A percentile compares a stretch with the other conserved stretches of the same genome.
phyloP scores from a whole-genome alignment of 2,329 filamentous ascomycete genomes.

The Fusarium papillatum region DNA sequence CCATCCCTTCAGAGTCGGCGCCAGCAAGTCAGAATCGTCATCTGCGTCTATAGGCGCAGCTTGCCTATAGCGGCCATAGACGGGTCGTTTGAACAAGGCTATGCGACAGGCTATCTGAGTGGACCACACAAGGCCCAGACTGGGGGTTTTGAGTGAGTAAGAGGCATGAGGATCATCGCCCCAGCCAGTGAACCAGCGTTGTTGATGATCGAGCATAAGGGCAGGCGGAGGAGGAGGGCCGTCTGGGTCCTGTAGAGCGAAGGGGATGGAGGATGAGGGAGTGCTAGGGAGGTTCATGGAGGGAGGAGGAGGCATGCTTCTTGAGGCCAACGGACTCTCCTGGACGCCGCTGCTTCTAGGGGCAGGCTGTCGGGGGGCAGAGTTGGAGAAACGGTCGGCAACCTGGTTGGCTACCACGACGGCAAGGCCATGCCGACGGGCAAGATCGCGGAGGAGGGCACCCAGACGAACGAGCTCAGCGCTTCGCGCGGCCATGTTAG shows the following conservation, averaged over 20 bases:
- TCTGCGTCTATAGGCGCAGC: constrained; percentile 51
- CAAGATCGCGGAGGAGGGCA: constrained; percentile 81
- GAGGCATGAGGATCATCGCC: constrained; percentile 73
- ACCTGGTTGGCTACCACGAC: constrained; percentile 97
- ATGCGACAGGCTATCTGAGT: constrained; percentile 89
- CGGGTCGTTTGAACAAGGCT: constrained; percentile 80
- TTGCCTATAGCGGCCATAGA: constrained; percentile 58
- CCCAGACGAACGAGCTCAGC: constrained; percentile 84
- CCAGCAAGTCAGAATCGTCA: constrained; percentile 58
- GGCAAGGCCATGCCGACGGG: constrained; percentile 80
- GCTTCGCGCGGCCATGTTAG: constrained; percentile 81
- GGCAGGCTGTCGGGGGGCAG: constrained; percentile 34
- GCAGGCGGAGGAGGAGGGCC: constrained; percentile 59
- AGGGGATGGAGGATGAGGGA: constrained; percentile 57
- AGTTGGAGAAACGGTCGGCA: constrained; percentile 80
- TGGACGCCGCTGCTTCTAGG: constrained; percentile 48
- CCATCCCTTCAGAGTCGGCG: constrained; percentile 69
- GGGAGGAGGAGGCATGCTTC: constrained; percentile 53
- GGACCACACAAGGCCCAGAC: constrained; percentile 90
- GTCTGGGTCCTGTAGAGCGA: constrained; percentile 45
- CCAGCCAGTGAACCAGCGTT: constrained; percentile 97
- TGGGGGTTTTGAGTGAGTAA: constrained; percentile 81
- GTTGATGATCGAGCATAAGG: constrained; percentile 87
- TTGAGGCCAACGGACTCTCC: constrained; percentile 65
- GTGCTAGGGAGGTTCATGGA: constrained; percentile 47